Percentiles rank a stretch among this genome's conserved stretches.
Evolutionary conservation across 805 yeast species (phyloP).

Genomic region (Candida xiaguanensis): DNA sequence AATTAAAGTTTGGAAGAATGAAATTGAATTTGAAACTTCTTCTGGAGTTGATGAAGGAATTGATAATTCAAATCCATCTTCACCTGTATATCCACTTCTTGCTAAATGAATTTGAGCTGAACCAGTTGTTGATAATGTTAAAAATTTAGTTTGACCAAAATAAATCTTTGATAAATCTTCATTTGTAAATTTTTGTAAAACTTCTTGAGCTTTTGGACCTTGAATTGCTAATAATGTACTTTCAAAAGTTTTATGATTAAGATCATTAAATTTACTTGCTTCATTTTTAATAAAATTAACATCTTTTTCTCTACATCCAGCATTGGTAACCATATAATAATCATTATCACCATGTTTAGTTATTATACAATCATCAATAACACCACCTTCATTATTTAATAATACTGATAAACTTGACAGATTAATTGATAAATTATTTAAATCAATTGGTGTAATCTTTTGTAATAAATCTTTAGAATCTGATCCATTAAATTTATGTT

Average conservation of each 20-base stretch:
- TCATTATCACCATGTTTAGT: conserved; percentile 75
- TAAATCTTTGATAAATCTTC: conserved; percentile 56
- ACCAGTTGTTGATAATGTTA: conserved; percentile 34
- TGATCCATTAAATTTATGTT: conserved; percentile 72
- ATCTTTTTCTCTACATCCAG: conserved; percentile 89
- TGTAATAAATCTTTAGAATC: conserved; percentile 68
- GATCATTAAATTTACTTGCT: conserved; percentile 34
- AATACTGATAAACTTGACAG: conserved; percentile 75
- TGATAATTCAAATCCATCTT: conserved; percentile 94
- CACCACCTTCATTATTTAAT: conserved; percentile 69
- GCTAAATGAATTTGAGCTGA: conserved; percentile 67
- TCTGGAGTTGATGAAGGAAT: conserved; percentile 49
- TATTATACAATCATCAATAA: conserved; percentile 89
- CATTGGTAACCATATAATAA: conserved; percentile 91
- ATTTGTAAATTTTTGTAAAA: conserved; percentile 60
- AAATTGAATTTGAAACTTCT: conserved; percentile 44
- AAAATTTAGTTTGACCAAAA: conserved; percentile 68
- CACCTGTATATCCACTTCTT: conserved; percentile 97
- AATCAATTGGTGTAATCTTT: conserved; percentile 84
- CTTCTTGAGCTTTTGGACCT: conserved; percentile 80
- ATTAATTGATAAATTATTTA: conserved; percentile 51
- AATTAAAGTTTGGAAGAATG: conserved; percentile 59
- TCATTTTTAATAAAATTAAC: conserved; percentile 57
- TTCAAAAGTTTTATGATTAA: conserved; percentile 48
- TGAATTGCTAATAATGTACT: conserved; percentile 86